Conservation (phyloP, 257 asterid genomes). For the Eustoma russellianum region DNA sequence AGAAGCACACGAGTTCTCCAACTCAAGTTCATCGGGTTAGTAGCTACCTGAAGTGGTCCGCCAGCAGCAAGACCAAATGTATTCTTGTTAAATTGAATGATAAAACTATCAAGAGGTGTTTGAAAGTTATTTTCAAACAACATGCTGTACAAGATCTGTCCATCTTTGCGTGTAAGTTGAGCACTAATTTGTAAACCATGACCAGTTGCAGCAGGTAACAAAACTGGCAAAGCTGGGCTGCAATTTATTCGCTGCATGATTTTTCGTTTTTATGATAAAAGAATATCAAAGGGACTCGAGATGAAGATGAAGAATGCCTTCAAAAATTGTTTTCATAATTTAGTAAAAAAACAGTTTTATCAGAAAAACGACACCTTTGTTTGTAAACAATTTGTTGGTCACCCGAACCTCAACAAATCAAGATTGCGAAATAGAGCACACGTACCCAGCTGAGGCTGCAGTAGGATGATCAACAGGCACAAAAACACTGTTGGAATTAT, state of each 20-base stretch:
- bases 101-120: constrained; percentile 79
- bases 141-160: constrained; percentile 91
- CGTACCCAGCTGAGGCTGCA: constrained; percentile 52
- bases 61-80: constrained; percentile 94
- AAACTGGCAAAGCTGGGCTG: constrained; percentile 82
- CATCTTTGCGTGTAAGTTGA: constrained; percentile 74
- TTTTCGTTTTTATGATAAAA: neutral
- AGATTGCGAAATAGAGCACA: neutral
- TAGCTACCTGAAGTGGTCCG: constrained; percentile 78
- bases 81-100: constrained; percentile 98
- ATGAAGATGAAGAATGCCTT: neutral
- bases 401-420: no score
- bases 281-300: neutral
- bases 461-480: constrained; percentile 61
- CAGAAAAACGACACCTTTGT: neutral
- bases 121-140: constrained; percentile 75
- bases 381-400: no score
- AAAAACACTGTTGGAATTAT: constrained; percentile 51
- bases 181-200: constrained; percentile 97
- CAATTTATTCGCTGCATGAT: constrained; percentile 19
- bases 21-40: neutral
- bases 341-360: no score
- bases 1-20: neutral
- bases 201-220: constrained; percentile 64
- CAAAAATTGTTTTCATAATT: no score